Percentiles rank a stretch among this genome's conserved stretches.
Conservation (phyloP, 306 rosid species). For the Dryas alaskensis region DNA sequence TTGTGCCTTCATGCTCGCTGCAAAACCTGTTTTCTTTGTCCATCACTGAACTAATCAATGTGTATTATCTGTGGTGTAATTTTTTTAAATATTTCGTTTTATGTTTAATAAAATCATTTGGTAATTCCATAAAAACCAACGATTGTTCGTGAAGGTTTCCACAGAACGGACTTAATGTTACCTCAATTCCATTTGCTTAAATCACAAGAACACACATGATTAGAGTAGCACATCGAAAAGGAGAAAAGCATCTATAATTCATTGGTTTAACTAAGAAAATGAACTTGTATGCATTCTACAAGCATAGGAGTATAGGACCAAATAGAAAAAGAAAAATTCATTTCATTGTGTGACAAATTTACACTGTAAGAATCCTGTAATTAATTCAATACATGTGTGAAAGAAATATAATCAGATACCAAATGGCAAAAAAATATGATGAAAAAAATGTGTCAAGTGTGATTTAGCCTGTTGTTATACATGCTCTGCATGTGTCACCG, state of each 20-base stretch:
- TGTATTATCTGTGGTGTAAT: background rate
- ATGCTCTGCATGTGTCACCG: constrained; percentile 28
- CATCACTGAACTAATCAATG: no score
- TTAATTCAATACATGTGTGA: constrained; percentile 34
- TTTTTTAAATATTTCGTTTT: no score
- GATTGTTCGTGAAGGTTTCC: no score
- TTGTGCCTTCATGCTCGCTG: background rate
- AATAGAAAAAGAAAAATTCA: constrained; percentile 22
- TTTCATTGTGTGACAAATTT: constrained; percentile 45
- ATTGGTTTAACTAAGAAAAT: background rate
- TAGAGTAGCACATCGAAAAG: no score
- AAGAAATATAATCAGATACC: constrained; percentile 31
- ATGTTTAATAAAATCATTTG: no score
- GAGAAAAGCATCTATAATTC: background rate
- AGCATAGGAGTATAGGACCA: constrained; percentile 21
- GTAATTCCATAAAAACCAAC: no score
- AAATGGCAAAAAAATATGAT: constrained; percentile 22
- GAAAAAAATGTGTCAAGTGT: constrained; percentile 51
- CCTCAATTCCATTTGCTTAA: background rate
- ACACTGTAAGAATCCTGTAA: constrained; percentile 45
- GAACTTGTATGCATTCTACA: background rate
- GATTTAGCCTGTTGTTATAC: constrained; percentile 45
- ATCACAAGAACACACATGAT: background rate
- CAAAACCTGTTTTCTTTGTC: background rate
- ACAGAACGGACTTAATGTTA: background rate